These are phyloP conservation scores for Neospermospora avenae DNA, from an alignment of 2,329 filamentous ascomycete genomes.

Conservation along the genomic window DNA sequence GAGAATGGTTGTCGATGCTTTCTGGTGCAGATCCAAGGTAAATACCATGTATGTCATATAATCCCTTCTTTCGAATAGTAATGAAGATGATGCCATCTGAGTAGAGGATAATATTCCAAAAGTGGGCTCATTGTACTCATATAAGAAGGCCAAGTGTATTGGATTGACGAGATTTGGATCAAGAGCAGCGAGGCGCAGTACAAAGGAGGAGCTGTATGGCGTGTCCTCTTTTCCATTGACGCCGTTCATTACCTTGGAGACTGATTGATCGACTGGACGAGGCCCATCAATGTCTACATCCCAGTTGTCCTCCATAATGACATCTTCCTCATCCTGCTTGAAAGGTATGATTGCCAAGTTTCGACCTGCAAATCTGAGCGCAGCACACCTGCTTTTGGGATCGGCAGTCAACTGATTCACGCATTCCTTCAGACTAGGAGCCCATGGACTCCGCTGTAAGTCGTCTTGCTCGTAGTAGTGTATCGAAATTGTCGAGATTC, in stretches of 20 bases:
- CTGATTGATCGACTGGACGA: constrained; percentile 48
- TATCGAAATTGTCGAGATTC: constrained; percentile 85
- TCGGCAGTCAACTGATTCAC: constrained; percentile 83
- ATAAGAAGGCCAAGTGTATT: constrained; percentile 85
- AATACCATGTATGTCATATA: constrained; percentile 90
- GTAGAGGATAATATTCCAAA: constrained; percentile 90
- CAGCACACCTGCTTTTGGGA: constrained; percentile 87
- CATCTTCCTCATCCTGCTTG: constrained; percentile 77
- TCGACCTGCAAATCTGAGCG: constrained; percentile 84
- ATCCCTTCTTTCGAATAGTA: constrained; percentile 76
- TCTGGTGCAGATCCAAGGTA: constrained; percentile 89
- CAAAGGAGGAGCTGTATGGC: constrained; percentile 88
- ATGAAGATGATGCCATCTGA: constrained; percentile 66
- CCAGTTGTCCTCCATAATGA: constrained; percentile 90
- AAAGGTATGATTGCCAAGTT: constrained; percentile 94
- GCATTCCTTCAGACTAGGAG: constrained; percentile 69
- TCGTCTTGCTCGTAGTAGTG: constrained; percentile 98
- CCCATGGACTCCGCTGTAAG: constrained; percentile 77
- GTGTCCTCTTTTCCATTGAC: constrained; percentile 44
- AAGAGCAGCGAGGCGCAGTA: constrained; percentile 82
- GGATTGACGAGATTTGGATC: constrained; percentile 86
- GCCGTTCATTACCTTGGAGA: constrained; percentile 30
- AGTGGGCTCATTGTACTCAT: constrained; percentile 96
- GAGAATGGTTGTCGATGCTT: constrained; percentile 86
- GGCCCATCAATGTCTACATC: constrained; percentile 76